A percentile compares a stretch with the other conserved stretches of the same genome.
Conservation (phyloP, 768 basidiomycete species). For the Lentinula guzmanii region DNA sequence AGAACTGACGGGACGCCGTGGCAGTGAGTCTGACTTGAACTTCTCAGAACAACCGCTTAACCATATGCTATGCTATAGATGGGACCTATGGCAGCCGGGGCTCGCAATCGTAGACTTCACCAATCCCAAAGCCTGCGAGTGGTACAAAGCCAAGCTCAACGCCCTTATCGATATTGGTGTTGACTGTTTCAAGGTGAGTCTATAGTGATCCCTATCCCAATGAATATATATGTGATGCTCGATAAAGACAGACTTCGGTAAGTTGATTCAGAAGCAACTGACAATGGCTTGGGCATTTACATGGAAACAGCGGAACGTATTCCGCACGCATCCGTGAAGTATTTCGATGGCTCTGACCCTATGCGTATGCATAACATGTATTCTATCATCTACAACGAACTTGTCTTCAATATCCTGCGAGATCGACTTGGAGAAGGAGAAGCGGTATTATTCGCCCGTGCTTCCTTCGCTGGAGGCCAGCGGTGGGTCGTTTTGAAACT, state of each 20-base stretch:
- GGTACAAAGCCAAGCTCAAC: slow-evolving; percentile 47
- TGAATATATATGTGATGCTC: not conserved
- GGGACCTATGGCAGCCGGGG: slow-evolving; percentile 65
- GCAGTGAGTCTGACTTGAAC: slow-evolving; percentile 40
- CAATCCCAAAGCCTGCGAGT: slow-evolving; percentile 46
- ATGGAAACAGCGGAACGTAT: slow-evolving; percentile 44
- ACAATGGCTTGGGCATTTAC: not conserved
- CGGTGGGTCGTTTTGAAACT: slow-evolving; percentile 24
- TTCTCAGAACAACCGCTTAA: not conserved
- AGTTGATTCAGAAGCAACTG: not conserved
- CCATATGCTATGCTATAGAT: slow-evolving; percentile 20
- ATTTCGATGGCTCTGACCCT: slow-evolving; percentile 64
- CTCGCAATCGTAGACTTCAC: slow-evolving; percentile 61
- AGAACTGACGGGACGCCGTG: slow-evolving; percentile 60
- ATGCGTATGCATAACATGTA: slow-evolving; percentile 70
- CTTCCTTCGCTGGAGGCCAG: slow-evolving; percentile 67
- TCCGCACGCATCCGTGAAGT: slow-evolving; percentile 57
- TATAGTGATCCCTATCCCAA: not conserved
- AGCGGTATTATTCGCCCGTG: slow-evolving; percentile 65
- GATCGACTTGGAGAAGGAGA: slow-evolving; percentile 55
- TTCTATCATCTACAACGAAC: slow-evolving; percentile 61
- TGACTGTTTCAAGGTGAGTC: slow-evolving; percentile 50
- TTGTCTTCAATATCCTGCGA: slow-evolving; percentile 59
- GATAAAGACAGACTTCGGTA: slow-evolving; percentile 62
- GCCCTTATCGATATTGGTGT: slow-evolving; percentile 50